Conservation (phyloP, 2,329 filamentous ascomycete genomes). For the Trichoderma cornu-damae region DNA sequence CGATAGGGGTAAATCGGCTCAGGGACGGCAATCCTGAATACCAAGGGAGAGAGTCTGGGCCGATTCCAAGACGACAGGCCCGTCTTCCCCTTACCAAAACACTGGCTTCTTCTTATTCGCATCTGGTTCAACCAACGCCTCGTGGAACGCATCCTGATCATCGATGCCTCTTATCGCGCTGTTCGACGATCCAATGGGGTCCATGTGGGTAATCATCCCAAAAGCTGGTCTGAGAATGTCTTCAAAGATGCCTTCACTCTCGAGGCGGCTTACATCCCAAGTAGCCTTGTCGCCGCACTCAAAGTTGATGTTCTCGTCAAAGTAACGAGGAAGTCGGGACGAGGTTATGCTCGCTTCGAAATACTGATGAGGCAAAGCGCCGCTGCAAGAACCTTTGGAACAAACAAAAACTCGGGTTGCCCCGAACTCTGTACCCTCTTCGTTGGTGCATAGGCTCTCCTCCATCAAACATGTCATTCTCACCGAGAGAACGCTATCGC, state of each 20-base stretch:
- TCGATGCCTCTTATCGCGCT: slow-evolving; percentile 23
- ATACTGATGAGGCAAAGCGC: slow-evolving; percentile 22
- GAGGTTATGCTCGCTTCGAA: slow-evolving; percentile 31
- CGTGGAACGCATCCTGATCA: slow-evolving; percentile 12
- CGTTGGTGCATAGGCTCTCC: neutral
- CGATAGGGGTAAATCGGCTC: no score
- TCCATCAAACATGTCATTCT: neutral
- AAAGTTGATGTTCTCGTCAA: slow-evolving; percentile 27
- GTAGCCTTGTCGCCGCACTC: slow-evolving; percentile 26
- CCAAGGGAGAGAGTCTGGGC: no score
- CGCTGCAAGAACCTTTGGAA: neutral
- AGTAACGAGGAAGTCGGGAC: slow-evolving; percentile 14
- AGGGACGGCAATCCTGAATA: neutral
- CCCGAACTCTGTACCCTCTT: neutral
- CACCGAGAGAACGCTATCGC: neutral
- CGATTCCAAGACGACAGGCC: neutral
- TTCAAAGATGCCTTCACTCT: slow-evolving; percentile 23
- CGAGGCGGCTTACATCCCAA: slow-evolving; percentile 27
- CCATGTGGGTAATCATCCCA: slow-evolving; percentile 31
- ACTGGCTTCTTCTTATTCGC: neutral
- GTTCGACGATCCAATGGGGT: slow-evolving; percentile 29
- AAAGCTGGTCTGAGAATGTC: slow-evolving; percentile 29
- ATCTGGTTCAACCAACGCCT: slow-evolving; percentile 10
- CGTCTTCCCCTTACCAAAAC: neutral
- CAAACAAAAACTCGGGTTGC: neutral